Evolutionary conservation across 805 yeast genomes (phyloP), one percentile per base, ranked within the genome.

Genomic region (Zygoascus tannicola): DNA sequence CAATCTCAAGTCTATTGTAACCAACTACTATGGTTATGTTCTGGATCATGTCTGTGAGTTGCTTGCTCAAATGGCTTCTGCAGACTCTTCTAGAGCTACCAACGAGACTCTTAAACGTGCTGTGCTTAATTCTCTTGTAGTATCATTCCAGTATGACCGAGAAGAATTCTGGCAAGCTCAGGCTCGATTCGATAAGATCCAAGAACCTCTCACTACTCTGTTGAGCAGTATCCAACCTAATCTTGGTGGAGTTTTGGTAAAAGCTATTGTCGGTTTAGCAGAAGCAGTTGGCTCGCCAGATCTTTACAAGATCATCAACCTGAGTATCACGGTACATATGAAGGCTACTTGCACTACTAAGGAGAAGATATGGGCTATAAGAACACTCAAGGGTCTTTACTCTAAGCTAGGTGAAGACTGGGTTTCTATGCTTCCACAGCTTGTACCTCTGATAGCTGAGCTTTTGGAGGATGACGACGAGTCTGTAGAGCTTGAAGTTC

Each of bases 361-460:
- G 36, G 86, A 80, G 56, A 82, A 83, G 58, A 66, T 76, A 52
- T 83, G 95, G 90, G 78, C 97, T 21, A 75, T 85, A 43, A 78
- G 81, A 60, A 70, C 85, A 1, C 73, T 92, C 60, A 85, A 85
- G 63, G 70, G 78, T 21, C 77, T 92, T 26, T 92, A 87, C 72
- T 83, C 84, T 52, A 84, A 84, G 68, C 81, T 87, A 55, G 97
- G 97, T 44, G 97, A 92, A 56, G 85, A 80, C 60, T 92, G 97
- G 98, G 73, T 92, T 51, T 69, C 81, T 28, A 73, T 84, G 68
- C 71, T 92, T 55, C 98, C 98, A 20, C 96, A 88, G 59, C 73
- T 92, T 54, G 95, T 92, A 50, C 99, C 99, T 28, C 74, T 85
- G 48, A 85, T 92, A 62, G 96, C 97, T 5, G 99, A 92, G 65